Base-by-base conservation (phyloP, 2,329 filamentous ascomycete genomes). In the Phaeosphaeriaceae sp. region DNA sequence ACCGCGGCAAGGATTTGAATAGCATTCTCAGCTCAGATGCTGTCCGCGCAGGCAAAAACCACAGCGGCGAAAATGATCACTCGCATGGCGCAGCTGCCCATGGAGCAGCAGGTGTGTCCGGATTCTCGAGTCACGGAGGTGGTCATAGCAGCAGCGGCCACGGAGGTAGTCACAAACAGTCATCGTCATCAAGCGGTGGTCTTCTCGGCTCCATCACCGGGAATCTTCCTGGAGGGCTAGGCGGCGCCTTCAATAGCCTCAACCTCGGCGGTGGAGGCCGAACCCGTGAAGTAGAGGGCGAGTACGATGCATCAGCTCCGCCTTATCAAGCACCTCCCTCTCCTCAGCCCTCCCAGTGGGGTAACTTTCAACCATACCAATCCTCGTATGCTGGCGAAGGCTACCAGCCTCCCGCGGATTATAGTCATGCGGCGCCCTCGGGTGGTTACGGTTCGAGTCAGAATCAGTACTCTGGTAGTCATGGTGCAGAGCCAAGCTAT, bases 21-120 rank as follows among this genome's bases (percentile, higher is more conserved):
- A 77, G 84, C 44, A 67, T 94, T n/a, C 82, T 99, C 8, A 87
- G 85, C 39, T 91, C 92, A 0, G 86, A 95, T 45, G 91, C 89
- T 6, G 94, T 99, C 50, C 88, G 85, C 66, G 80, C 81, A 7
- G 92, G 93, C 36, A 87, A 87, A 70, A 99, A 97, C 70, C 91
- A 96, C 70, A 55, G 54, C 18, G 70, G 66, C 15, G 55, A 57
- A 4, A 52, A 73, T 32, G 70, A 71, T 47, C 71, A 74, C 36
- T 64, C 61, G 0, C 60, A 66, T 11, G 68, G 70, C 18, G 36
- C 44, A 4, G 50, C 51, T 12, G 61, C 64, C 3, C 67, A 72
- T 32, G 69, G 69, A 7, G 65, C 66, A 12, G 61, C 67, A 3
- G 61, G 63, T 3, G 49, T 65, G n/a, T 50, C 52, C 5, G 52